Percentiles rank a stretch among this genome's conserved stretches.
Conservation (phyloP, 2,329 filamentous ascomycete species). For the Lasiodiplodia sp. region DNA sequence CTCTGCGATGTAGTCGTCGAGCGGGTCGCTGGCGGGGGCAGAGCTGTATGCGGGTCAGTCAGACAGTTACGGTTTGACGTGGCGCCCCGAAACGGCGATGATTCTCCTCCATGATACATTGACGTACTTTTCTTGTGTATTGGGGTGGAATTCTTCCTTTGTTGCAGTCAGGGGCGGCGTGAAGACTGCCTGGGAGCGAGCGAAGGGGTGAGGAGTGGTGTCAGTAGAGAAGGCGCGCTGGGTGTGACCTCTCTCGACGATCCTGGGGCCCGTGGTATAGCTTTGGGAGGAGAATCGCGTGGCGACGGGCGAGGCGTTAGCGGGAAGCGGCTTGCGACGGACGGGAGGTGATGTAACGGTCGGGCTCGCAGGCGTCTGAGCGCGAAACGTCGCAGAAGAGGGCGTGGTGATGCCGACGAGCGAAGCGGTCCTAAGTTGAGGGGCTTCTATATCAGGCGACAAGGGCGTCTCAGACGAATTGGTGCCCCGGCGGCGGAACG, state of each 20-base stretch:
- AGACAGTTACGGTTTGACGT: slow-evolving; percentile 15
- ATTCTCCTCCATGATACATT: not conserved
- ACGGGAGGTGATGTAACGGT: slow-evolving; percentile 50
- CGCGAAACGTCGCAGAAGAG: slow-evolving; percentile 54
- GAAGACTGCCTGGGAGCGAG: slow-evolving; percentile 38
- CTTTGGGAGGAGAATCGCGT: slow-evolving; percentile 51
- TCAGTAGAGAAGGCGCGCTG: slow-evolving; percentile 42
- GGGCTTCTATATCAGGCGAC: slow-evolving; percentile 30
- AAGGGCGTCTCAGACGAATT: slow-evolving; percentile 29
- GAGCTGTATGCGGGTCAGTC: slow-evolving; percentile 28
- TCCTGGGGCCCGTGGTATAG: slow-evolving; percentile 50
- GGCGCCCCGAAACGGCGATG: slow-evolving; percentile 2
- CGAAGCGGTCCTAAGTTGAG: slow-evolving; percentile 37
- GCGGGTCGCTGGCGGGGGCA: slow-evolving; percentile 37
- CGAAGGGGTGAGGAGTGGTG: slow-evolving; percentile 38
- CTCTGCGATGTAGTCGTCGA: slow-evolving; percentile 35
- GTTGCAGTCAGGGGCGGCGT: slow-evolving; percentile 40
- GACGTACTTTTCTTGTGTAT: slow-evolving; percentile 50
- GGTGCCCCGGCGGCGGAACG: slow-evolving; percentile 24
- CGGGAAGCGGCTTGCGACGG: slow-evolving; percentile 63
- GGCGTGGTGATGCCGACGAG: slow-evolving; percentile 51
- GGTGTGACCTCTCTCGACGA: slow-evolving; percentile 34
- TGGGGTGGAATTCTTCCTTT: slow-evolving; percentile 39
- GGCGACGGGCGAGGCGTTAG: slow-evolving; percentile 57
- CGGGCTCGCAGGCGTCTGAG: slow-evolving; percentile 51